These are phyloP conservation scores for Paecilomyces sp. DNA, from an alignment of 2,329 filamentous ascomycete genomes.

Conservation along the genomic window DNA sequence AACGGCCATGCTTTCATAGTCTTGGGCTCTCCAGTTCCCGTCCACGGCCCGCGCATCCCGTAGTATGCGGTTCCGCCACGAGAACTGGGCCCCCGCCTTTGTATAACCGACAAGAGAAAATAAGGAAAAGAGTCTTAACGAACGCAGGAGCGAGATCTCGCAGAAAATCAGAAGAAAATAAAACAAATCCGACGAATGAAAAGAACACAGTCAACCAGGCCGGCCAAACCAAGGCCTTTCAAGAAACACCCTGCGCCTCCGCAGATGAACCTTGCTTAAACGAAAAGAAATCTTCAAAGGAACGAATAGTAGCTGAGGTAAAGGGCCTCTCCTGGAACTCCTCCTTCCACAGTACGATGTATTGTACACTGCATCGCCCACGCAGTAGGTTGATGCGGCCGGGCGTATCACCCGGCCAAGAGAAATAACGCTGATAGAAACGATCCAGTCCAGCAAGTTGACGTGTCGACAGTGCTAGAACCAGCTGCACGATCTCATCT, in stretches of 20 bases:
- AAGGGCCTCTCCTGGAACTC: background rate
- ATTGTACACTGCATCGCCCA: background rate
- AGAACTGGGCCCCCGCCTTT: background rate
- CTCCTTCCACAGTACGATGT: background rate
- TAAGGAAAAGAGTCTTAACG: background rate
- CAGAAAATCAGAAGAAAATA: background rate
- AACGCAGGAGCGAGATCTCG: background rate
- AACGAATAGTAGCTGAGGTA: background rate
- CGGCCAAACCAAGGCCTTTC: background rate
- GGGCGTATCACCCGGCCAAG: background rate
- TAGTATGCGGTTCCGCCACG: background rate
- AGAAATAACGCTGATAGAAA: background rate
- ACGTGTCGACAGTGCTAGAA: background rate
- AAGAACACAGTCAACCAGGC: background rate
- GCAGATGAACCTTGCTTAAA: background rate
- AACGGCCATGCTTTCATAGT: background rate
- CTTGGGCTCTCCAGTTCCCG: background rate
- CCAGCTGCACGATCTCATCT: background rate
- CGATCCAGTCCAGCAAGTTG: background rate
- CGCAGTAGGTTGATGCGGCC: background rate
- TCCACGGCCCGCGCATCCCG: background rate
- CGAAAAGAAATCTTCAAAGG: background rate
- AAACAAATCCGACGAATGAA: background rate
- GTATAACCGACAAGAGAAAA: background rate
- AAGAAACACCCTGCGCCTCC: background rate